Evolutionary conservation across 2,329 filamentous ascomycete genomes (phyloP).

Genomic region (Microcera coccophila): DNA sequence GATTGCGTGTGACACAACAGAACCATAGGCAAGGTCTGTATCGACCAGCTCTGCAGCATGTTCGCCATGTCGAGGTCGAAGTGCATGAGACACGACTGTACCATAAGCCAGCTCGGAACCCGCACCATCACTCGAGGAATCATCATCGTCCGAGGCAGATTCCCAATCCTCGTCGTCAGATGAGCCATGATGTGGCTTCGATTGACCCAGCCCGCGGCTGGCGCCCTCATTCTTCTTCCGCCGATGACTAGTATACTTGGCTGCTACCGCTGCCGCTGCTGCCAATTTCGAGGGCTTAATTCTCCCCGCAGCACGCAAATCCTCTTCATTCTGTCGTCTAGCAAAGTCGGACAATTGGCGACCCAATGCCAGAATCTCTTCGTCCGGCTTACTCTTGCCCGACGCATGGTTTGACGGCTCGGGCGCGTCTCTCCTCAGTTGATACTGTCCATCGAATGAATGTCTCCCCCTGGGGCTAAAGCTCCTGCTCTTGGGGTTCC

Average conservation of each 20-base stretch:
- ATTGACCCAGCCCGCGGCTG: constrained; percentile 38
- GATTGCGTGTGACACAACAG: constrained; percentile 21
- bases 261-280: constrained; percentile 35
- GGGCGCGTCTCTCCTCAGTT: constrained; percentile 16
- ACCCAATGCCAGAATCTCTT: constrained; percentile 55
- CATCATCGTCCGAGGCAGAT: constrained; percentile 49
- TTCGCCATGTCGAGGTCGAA: constrained; percentile 23
- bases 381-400: constrained; percentile 45
- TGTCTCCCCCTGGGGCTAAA: constrained; percentile 22
- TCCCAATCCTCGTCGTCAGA: constrained; percentile 54
- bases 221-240: constrained; percentile 34
- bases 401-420: constrained; percentile 11
- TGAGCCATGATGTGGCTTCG: constrained; percentile 37
- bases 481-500: constrained; percentile 32
- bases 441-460: constrained; percentile 13
- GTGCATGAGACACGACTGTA: constrained; percentile 20
- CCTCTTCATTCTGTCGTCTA: constrained; percentile 47
- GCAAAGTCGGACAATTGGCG: constrained; percentile 52
- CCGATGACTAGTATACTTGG: constrained; percentile 40
- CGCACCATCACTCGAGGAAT: constrained; percentile 32
- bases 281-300: constrained; percentile 18
- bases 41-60: constrained; percentile 17
- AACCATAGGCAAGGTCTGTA: constrained; percentile 39
- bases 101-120: constrained; percentile 41
- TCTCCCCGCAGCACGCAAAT: constrained; percentile 40